These are phyloP conservation scores for Rugonectria rugulosa DNA, from an alignment of 2,329 filamentous ascomycete species.

Conservation along the genomic window DNA sequence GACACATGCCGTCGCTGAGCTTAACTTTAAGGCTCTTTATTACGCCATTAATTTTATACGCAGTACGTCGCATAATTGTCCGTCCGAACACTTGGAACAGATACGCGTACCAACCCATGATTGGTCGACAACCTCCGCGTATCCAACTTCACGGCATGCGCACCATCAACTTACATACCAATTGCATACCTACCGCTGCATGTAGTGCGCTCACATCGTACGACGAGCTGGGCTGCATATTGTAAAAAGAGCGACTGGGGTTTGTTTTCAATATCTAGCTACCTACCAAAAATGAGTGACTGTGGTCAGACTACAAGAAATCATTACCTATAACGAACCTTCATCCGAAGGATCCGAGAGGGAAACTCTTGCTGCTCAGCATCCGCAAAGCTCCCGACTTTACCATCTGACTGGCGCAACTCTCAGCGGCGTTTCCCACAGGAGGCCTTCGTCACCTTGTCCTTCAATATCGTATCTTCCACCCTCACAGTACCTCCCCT, in stretches of 20 bases:
- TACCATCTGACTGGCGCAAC: constrained; percentile 22
- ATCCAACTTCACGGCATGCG: no score
- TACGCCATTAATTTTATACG: no score
- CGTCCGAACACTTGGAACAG: no score
- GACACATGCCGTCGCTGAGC: neutral
- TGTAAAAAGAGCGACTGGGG: constrained; percentile 35
- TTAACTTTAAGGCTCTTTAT: neutral
- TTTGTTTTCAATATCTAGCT: constrained; percentile 27
- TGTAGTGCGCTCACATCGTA: neutral
- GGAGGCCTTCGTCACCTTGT: constrained; percentile 13
- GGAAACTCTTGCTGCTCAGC: constrained; percentile 16
- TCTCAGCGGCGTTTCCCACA: constrained; percentile 7
- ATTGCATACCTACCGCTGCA: neutral
- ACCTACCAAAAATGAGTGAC: constrained; percentile 34
- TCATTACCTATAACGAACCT: constrained; percentile 27
- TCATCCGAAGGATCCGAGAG: constrained; percentile 19
- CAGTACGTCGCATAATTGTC: no score
- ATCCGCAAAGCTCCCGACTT: constrained; percentile 12
- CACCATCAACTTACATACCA: neutral
- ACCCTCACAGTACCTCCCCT: neutral
- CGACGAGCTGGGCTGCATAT: no score
- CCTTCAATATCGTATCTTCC: constrained; percentile 12
- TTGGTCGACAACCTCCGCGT: no score
- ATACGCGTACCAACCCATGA: no score
- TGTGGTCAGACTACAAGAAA: constrained; percentile 31